These are phyloP conservation scores for Leccinum subrobustum DNA, from an alignment of 1,284 basidiomycete species.

Conservation along the genomic window DNA sequence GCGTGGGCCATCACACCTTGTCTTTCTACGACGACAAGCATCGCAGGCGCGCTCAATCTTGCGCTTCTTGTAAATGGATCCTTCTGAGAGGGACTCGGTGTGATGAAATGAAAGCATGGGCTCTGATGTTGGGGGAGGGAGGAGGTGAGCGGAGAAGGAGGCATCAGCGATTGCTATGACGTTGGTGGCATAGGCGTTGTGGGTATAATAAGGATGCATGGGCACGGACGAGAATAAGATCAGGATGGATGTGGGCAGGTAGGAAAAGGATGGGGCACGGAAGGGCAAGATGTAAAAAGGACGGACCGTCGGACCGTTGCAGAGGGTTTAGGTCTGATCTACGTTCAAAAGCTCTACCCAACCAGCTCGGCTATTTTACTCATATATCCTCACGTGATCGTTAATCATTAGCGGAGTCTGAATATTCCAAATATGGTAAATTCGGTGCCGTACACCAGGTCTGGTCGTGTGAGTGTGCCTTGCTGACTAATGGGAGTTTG, in stretches of 20 bases:
- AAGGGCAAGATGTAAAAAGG: background rate
- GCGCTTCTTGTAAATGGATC: conserved; percentile 42
- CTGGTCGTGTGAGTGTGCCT: conserved; percentile 8
- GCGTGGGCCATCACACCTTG: conserved; percentile 67
- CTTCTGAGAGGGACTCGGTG: conserved; percentile 3
- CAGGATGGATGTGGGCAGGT: background rate
- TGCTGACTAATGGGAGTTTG: background rate
- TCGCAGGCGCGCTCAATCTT: conserved; percentile 73
- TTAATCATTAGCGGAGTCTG: conserved; percentile 11
- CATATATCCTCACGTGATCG: conserved; percentile 15
- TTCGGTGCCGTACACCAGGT: conserved; percentile 15
- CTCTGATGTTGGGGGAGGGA: conserved; percentile 4
- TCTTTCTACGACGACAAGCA: conserved; percentile 64
- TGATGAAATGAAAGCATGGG: conserved; percentile 14
- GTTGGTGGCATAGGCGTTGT: conserved; percentile 21
- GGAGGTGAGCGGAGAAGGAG: conserved; percentile 6
- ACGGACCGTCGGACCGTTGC: background rate
- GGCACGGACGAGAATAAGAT: background rate
- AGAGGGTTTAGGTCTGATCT: conserved; percentile 6
- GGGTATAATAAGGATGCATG: conserved; percentile 27
- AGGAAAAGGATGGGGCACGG: background rate
- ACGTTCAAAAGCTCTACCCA: background rate
- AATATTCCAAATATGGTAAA: background rate
- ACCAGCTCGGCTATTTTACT: conserved; percentile 15
- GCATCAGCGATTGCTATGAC: conserved; percentile 33